Evolutionary conservation across 805 yeast genomes (phyloP), one percentile per base, ranked within the genome.

Genomic region (Saccharomycopsis sp.): DNA sequence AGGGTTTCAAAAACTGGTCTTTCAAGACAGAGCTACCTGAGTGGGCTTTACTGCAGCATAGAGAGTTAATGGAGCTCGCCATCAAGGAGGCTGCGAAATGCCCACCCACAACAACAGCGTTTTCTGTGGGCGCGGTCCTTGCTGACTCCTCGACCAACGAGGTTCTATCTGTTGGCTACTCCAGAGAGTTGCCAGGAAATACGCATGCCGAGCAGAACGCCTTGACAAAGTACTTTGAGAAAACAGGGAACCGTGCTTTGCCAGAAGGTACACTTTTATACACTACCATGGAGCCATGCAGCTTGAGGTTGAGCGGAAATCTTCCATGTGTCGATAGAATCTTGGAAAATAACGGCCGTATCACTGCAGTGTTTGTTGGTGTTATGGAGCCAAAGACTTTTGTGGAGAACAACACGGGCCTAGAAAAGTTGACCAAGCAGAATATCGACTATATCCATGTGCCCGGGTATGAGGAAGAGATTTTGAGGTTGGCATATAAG

Each of bases 141-240:
- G 27, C 12, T 25, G 42, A 46, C 23, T 9, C 12, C 9, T 9
- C 12, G 12, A 25, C 9, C 9, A n/a, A n/a, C 9, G 27, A 70
- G 39, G 64, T 89, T 0, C 56, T 92, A n/a, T 68, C 81, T 5
- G 76, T 84, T 0, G 98, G 98, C 0, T 86, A 74, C 54, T 85
- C 97, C 0, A 68, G 97, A 41, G 98, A 92, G 58, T 63, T 88
- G 2, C 83, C 80, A 15, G 98, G 97, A 0, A 92, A 89, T 59
- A 89, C 98, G 0, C 98, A 89, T 58, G 98, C 98, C 3, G 98
- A 92, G n/a, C 96, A 92, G 57, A 81, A 94, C 64, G 96, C 96
- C 0, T 56, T 92, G 42, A 81, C 77, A 23, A 92, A 92, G 58
- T 80, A 78, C 51, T 74, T 67, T 42, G 50, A 54, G 5, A 51